Conservation (phyloP, 345 rosid species). For the Pistacia atlantica region DNA sequence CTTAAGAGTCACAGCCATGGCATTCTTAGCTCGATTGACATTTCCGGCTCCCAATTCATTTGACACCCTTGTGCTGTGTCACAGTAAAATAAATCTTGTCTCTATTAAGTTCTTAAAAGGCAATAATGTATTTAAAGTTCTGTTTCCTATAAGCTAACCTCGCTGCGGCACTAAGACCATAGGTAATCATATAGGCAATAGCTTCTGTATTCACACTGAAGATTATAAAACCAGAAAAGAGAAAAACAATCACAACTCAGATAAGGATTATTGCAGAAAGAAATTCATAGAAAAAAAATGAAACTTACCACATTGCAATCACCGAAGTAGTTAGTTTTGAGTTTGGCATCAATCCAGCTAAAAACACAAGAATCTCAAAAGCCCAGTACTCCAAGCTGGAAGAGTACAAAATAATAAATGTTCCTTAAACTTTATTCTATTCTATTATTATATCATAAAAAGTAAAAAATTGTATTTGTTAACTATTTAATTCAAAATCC, state of each 20-base stretch:
- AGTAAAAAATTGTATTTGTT: no score
- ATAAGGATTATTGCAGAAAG: neutral
- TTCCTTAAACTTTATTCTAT: no score
- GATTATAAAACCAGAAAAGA: neutral
- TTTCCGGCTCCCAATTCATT: constrained; percentile 78
- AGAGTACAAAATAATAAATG: neutral
- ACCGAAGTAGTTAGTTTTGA: constrained; percentile 59
- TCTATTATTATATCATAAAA: no score
- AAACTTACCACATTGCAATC: constrained; percentile 64
- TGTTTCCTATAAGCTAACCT: constrained; percentile 46
- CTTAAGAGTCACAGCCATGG: constrained; percentile 48
- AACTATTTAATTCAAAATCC: no score
- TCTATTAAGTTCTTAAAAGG: neutral
- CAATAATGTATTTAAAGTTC: neutral
- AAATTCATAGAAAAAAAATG: neutral
- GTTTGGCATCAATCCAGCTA: constrained; percentile 75
- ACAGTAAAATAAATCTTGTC: neutral
- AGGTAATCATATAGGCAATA: constrained; percentile 62
- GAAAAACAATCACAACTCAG: neutral
- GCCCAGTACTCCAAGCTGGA: constrained; percentile 82
- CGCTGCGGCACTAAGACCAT: constrained; percentile 80
- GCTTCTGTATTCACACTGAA: constrained; percentile 62
- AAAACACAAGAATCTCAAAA: constrained; percentile 73
- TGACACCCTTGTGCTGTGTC: constrained; percentile 77
- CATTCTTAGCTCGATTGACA: constrained; percentile 47